phyloP scores from a whole-genome alignment of 164 flowering plant species.

The Dillenia suffruticosa region DNA sequence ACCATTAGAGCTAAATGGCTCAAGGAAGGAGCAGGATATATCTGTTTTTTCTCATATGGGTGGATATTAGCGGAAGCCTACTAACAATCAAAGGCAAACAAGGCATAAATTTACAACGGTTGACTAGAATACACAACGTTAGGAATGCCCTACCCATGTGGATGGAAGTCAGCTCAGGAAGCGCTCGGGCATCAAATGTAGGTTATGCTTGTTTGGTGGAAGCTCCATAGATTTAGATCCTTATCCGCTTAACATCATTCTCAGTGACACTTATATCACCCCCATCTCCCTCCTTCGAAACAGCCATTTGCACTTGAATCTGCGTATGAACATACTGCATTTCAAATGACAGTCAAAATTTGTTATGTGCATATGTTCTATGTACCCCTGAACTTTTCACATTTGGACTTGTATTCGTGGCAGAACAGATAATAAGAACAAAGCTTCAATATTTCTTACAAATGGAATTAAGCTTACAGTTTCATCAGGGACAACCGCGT shows the following conservation, averaged over 20 bases:
- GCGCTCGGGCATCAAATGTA: background rate
- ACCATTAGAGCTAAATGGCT: no score
- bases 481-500: conserved; percentile 96
- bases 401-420: background rate
- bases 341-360: background rate
- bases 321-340: conserved; percentile 13
- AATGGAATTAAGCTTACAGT: conserved; percentile 36
- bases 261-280: conserved; percentile 72
- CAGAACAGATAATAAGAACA: background rate
- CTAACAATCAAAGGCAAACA: no score
- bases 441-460: background rate
- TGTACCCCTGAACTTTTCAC: background rate
- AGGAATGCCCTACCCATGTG: no score
- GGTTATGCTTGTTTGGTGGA: background rate
- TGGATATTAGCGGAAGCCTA: no score
- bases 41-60: no score
- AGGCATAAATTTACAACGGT: no score
- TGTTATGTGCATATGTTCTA: no score
- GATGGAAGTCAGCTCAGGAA: background rate
- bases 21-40: no score
- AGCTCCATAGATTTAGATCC: conserved; percentile 14
- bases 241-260: conserved; percentile 58
- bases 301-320: conserved; percentile 29
- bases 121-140: no score
- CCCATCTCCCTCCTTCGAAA: conserved; percentile 28